phyloP scores from a whole-genome alignment of 2,329 filamentous ascomycete genomes.

The Pseudogymnoascus sp. region DNA sequence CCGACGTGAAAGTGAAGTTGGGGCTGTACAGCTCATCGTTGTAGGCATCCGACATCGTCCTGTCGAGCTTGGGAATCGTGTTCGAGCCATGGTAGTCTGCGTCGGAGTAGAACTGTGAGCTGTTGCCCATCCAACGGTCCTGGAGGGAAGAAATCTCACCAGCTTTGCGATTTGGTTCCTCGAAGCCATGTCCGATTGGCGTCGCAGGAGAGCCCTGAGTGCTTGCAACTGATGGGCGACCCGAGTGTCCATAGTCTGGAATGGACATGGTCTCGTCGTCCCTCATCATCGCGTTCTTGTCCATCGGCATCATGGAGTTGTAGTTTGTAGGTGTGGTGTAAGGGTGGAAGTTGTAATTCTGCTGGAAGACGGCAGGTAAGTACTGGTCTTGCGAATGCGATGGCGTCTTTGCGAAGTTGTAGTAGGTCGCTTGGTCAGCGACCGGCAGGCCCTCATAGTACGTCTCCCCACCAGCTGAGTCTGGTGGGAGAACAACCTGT shows the following conservation, averaged over 20 bases:
- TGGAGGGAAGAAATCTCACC: conserved; percentile 38
- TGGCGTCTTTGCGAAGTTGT: conserved; percentile 26
- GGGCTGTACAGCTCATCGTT: conserved; percentile 79
- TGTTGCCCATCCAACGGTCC: conserved; percentile 47
- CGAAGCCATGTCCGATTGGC: conserved; percentile 42
- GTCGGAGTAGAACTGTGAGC: conserved; percentile 51
- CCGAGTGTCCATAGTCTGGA: conserved; percentile 23
- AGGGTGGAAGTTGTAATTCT: conserved; percentile 35
- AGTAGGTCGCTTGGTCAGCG: conserved; percentile 31
- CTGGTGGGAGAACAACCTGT: conserved; percentile 38
- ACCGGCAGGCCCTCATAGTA: conserved; percentile 33
- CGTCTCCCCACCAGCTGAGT: conserved; percentile 37
- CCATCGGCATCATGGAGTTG: conserved; percentile 20
- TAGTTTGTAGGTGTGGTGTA: conserved; percentile 28
- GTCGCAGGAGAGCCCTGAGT: conserved; percentile 55
- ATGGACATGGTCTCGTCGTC: conserved; percentile 25
- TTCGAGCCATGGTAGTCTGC: conserved; percentile 45
- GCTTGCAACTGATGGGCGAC: conserved; percentile 44
- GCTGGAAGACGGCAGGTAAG: conserved; percentile 31
- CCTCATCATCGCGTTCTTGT: conserved; percentile 17
- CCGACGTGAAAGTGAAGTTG: conserved; percentile 49
- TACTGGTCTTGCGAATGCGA: conserved; percentile 27
- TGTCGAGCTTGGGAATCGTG: conserved; percentile 65
- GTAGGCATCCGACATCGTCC: conserved; percentile 80
- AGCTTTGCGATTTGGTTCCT: conserved; percentile 41